These are phyloP conservation scores for Nemania sp. DNA, from an alignment of 2,329 filamentous ascomycete species.

Conservation along the genomic window DNA sequence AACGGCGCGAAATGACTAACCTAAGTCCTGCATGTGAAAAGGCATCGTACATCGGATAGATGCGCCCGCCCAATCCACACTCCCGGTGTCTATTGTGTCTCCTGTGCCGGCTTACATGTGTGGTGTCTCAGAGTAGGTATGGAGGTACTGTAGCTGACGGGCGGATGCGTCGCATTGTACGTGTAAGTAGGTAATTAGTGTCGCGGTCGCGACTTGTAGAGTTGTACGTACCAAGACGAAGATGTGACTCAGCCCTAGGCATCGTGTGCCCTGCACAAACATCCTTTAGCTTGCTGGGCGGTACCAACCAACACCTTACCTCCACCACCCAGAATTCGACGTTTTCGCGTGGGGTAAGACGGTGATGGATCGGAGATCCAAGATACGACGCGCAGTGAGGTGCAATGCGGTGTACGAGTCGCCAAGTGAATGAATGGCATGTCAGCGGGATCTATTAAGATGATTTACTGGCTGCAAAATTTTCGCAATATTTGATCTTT, in stretches of 20 bases:
- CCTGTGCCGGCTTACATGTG: background rate
- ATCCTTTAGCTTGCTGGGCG: no score
- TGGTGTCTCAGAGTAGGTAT: background rate
- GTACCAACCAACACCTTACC: background rate
- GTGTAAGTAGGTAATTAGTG: background rate
- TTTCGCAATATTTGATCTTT: no score
- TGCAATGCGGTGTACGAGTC: no score
- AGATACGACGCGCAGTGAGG: no score
- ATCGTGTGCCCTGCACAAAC: no score
- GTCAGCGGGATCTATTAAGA: no score
- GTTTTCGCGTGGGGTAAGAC: slow-evolving; percentile 6
- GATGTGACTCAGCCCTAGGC: slow-evolving; percentile 17
- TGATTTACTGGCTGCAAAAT: no score
- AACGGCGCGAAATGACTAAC: background rate
- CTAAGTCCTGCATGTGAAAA: background rate
- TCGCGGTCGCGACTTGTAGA: background rate
- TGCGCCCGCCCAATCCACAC: background rate
- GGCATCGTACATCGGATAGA: background rate
- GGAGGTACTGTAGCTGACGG: no score
- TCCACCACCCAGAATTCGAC: background rate
- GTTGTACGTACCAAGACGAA: no score
- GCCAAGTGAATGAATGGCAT: no score
- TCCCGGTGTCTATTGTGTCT: background rate
- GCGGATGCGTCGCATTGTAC: no score
- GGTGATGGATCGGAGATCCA: background rate